These are phyloP conservation scores for Bruguiera gymnorhiza DNA, from an alignment of 345 rosid species.

Conservation along the genomic window DNA sequence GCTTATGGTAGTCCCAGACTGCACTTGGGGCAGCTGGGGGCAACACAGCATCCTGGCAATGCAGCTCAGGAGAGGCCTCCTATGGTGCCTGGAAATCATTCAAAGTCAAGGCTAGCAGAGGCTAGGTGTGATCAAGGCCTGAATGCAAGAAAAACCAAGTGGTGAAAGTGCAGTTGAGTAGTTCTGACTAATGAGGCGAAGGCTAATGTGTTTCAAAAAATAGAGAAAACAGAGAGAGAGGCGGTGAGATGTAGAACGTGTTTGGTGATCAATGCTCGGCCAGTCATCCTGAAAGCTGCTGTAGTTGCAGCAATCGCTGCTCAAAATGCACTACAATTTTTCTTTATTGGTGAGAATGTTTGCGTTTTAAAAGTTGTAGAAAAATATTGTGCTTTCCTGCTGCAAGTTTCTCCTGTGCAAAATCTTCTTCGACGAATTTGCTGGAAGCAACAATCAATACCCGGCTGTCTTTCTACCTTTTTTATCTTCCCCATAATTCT, in stretches of 20 bases:
- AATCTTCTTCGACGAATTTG: too few species aligned
- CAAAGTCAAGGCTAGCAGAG: constrained; percentile 62
- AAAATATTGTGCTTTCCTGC: neutral
- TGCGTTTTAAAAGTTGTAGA: neutral
- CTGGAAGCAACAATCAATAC: too few species aligned
- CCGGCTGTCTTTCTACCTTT: too few species aligned
- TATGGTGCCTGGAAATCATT: constrained; percentile 40
- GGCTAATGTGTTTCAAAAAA: neutral
- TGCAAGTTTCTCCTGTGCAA: neutral
- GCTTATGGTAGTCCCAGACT: constrained; percentile 50
- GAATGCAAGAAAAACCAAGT: constrained; percentile 55
- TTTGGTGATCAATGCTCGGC: neutral
- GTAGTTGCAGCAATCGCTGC: neutral
- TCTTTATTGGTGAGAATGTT: neutral
- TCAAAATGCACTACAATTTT: neutral
- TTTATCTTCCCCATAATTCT: too few species aligned
- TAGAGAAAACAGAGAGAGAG: neutral
- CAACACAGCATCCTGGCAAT: constrained; percentile 28
- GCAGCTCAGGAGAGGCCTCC: constrained; percentile 56
- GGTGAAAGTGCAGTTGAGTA: constrained; percentile 33
- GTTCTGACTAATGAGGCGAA: neutral
- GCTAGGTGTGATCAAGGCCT: constrained; percentile 41
- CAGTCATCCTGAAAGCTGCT: neutral
- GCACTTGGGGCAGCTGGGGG: constrained; percentile 21
- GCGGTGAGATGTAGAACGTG: constrained; percentile 1